Evolutionary conservation across 108 stramenopile species (phyloP), one percentile per base, ranked within the genome.

Genomic region (Skeletonema grethae): DNA sequence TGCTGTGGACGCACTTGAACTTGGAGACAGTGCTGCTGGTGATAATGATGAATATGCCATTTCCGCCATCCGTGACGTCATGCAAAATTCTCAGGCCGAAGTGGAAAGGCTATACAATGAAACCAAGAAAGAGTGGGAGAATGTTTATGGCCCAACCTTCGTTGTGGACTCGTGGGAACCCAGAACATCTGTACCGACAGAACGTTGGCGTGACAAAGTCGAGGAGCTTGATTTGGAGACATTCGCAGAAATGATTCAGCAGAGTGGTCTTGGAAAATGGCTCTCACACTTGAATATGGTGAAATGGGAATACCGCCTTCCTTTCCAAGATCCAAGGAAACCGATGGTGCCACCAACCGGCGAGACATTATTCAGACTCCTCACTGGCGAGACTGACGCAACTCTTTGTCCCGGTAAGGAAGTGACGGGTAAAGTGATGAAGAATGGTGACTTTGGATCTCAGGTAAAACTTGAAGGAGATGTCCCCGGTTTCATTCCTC

Each of bases 301-400:
- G 46, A 96, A 96, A 67, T 92, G 94, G 90, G 95, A 97, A 70
- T 92, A 96, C 71, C 89, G 96, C 43, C 69, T 90, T 45, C 96
- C 95, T 5, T 96, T 83, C 67, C 82, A 73, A 41, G 95, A 92
- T 72, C 91, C 93, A 15, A 77, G 95, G 57, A 85, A 80, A 53
- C 91, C 95, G n/a, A 94, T 94, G 88, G 84, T 88, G 63, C 84
- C 82, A 22, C 71, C 94, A 15, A 70, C 65, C 57, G 82, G 83
- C 9, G 95, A 88, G 24, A 88, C 85, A 60, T 82, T 95, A 4
- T 97, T 97, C 75, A 84, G 72, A 39, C 73, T 94, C 9, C 84
- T 98, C 8, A 95, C 95, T 16, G 95, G 96, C 8, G 95, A 98
- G 67, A 84, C 82, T 25, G 95, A 93, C 72, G 84, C 88, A 38